Conservation (phyloP, 2,329 filamentous ascomycete genomes). For the Cladosporium sp. region DNA sequence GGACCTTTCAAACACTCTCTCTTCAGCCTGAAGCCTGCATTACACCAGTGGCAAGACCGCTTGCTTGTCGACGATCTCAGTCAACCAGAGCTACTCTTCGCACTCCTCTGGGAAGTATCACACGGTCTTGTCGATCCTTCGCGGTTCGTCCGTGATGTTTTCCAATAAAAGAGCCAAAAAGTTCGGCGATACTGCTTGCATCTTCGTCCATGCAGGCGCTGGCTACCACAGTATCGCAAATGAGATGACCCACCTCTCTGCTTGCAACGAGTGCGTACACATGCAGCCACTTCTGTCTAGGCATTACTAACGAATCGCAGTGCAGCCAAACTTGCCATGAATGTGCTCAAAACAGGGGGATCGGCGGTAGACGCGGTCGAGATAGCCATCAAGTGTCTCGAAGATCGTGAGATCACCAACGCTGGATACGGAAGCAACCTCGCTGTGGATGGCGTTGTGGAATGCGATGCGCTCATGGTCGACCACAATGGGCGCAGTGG, state of each 20-base stretch:
- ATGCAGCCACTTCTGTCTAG: neutral
- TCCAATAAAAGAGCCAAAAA: slow-evolving; percentile 35
- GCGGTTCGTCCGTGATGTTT: slow-evolving; percentile 33
- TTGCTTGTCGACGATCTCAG: neutral
- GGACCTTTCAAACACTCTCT: neutral
- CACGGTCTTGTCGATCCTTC: neutral
- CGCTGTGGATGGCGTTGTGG: slow-evolving; percentile 82
- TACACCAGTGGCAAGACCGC: neutral
- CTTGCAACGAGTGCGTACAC: slow-evolving; percentile 76
- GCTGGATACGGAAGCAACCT: slow-evolving; percentile 95
- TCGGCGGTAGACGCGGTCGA: slow-evolving; percentile 86
- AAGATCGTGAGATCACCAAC: slow-evolving; percentile 95
- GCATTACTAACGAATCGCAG: slow-evolving; percentile 43
- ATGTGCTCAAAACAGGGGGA: slow-evolving; percentile 70
- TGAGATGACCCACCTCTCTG: slow-evolving; percentile 76
- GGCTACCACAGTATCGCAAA: slow-evolving; percentile 89
- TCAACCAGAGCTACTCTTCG: neutral
- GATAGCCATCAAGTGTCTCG: slow-evolving; percentile 78
- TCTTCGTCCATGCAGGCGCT: slow-evolving; percentile 94
- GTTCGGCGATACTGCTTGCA: slow-evolving; percentile 58
- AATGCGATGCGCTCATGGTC: slow-evolving; percentile 91
- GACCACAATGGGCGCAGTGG: slow-evolving; percentile 89
- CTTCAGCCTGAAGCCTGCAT: neutral
- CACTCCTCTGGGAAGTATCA: neutral
- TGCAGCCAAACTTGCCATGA: slow-evolving; percentile 81